Evolutionary conservation across 805 yeast species (phyloP), one percentile per base, ranked within the genome.

Genomic region (Hanseniaspora hatyaiensis): DNA sequence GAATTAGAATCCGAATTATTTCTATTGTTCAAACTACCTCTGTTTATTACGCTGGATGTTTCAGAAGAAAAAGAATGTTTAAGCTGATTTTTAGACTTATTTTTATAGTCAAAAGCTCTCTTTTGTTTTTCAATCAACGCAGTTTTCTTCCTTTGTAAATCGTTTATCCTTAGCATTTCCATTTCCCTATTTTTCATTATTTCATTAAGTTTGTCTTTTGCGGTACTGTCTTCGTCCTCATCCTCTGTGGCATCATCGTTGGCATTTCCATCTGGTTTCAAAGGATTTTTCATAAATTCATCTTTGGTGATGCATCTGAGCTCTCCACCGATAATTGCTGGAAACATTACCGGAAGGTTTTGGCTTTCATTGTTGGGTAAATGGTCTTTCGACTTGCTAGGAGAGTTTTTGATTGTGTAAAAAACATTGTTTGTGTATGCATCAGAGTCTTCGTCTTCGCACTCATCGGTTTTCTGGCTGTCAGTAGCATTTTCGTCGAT

Each of bases 191-290:
- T 65, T 44, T 57, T 58, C 48, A 60, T 64, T 43, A 55, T 58
- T 54, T 64, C 58, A 52, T 62, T 61, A 22, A 55, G 58, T 32
- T 59, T 63, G 34, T 53, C 60, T n/a, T 57, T n/a, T n/a, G n/a
- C n/a, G n/a, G n/a, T n/a, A n/a, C n/a, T n/a, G n/a, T n/a, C n/a
- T n/a, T n/a, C n/a, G n/a, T n/a, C 39, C 16, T 26, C 33, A 18
- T 41, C 39, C 4, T 28, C 77, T 36, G 67, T 70, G 24, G 64
- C 71, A 29, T 65, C 72, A 15, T 63, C 70, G 39, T 58, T 57
- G 46, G 59, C 61, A n/a, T n/a, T n/a, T n/a, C n/a, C n/a, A n/a
- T n/a, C n/a, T n/a, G n/a, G n/a, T 40, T 59, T 63, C 3, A 3
- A 18, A 11, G 32, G 31, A 11, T 22, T 24, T 23, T 34, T 34